Conservation (phyloP, 192 early-diverging fungal species). For the Rhizophagus prolifer region DNA sequence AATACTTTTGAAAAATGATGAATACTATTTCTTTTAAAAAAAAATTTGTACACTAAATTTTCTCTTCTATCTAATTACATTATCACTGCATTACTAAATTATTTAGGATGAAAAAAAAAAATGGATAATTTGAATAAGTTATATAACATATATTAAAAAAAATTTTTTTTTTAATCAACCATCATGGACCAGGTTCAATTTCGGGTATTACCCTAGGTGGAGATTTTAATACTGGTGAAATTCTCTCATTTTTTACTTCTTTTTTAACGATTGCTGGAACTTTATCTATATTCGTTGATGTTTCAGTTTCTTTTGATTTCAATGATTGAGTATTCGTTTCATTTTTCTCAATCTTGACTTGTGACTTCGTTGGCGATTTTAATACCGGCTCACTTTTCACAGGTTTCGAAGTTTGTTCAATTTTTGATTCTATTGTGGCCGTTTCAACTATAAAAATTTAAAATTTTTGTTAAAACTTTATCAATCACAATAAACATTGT, state of each 20-base stretch:
- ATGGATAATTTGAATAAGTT: neutral
- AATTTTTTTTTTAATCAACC: neutral
- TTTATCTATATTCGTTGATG: neutral
- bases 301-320: neutral
- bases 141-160: neutral
- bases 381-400: neutral
- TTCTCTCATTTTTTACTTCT: neutral
- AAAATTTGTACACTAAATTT: neutral
- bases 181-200: slow-evolving; percentile 1
- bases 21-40: neutral
- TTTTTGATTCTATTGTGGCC: neutral
- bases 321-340: neutral
- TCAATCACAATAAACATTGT: neutral
- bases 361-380: neutral
- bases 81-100: neutral
- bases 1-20: neutral
- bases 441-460: neutral
- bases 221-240: neutral
- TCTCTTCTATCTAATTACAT: neutral
- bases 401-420: neutral
- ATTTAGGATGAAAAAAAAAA: neutral
- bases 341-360: neutral
- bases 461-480: neutral
- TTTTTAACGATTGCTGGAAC: neutral
- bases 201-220: neutral